Percentiles rank a stretch among this genome's conserved stretches.
phyloP scores from a whole-genome alignment of 202 grass and related monocot genomes.

The Elaeis oleifera region DNA sequence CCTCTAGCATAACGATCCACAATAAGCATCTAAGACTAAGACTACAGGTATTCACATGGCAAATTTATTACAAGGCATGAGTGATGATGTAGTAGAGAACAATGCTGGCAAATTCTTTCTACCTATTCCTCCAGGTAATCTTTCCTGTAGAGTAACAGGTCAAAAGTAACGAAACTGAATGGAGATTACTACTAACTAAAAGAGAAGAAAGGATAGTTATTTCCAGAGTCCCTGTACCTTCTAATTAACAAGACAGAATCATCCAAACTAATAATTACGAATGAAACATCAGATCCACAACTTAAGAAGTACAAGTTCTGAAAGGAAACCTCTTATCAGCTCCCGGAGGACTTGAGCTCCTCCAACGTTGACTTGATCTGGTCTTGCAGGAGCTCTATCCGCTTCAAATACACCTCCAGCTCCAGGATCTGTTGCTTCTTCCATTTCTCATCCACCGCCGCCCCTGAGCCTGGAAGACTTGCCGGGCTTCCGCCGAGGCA shows the following conservation, averaged over 20 bases:
- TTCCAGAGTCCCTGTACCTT: background rate
- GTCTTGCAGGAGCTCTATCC: conserved; percentile 80
- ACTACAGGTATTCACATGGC: too few species aligned
- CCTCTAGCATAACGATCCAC: too few species aligned
- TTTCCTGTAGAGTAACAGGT: too few species aligned
- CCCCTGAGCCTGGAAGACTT: conserved; percentile 10
- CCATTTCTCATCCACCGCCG: conserved; percentile 60
- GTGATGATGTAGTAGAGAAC: too few species aligned
- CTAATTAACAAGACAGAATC: background rate
- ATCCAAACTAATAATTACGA: conserved; percentile 3
- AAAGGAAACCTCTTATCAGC: conserved; percentile 20
- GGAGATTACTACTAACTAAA: background rate
- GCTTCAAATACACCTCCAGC: conserved; percentile 84
- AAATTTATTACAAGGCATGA: too few species aligned
- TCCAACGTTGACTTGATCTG: conserved; percentile 55
- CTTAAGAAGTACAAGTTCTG: conserved; percentile 2
- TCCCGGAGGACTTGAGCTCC: conserved; percentile 45
- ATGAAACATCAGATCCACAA: background rate
- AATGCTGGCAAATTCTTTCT: too few species aligned
- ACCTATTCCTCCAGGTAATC: too few species aligned
- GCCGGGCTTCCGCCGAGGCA: conserved; percentile 14
- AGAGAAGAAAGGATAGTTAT: background rate
- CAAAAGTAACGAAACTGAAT: background rate
- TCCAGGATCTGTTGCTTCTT: conserved; percentile 69
- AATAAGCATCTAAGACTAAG: too few species aligned